Conservation (phyloP, 1,284 basidiomycete genomes). For the Retiboletus flavoniger region DNA sequence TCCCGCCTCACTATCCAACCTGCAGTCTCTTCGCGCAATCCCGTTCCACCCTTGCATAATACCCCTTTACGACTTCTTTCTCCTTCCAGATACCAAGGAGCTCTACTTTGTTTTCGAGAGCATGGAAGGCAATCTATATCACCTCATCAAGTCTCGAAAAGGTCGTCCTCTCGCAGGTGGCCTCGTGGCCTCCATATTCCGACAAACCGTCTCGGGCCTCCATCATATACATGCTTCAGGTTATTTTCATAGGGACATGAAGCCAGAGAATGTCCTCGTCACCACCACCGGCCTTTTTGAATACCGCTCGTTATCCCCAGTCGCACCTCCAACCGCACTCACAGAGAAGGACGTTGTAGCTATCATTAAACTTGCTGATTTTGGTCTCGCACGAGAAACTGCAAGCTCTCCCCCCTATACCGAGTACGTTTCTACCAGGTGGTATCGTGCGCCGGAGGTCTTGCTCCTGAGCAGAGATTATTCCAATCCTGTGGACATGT, state of each 20-base stretch:
- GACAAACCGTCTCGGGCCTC: constrained; percentile 88
- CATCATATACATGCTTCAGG: constrained; percentile 91
- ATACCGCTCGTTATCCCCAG: constrained; percentile 78
- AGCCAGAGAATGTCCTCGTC: constrained; percentile 99
- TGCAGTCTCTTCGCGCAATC: constrained; percentile 88
- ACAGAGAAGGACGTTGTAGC: constrained; percentile 93
- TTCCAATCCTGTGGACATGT: constrained; percentile 97
- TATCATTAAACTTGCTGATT: constrained; percentile 98
- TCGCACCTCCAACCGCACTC: constrained; percentile 55
- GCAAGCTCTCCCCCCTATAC: constrained; percentile 91
- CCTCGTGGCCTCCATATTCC: constrained; percentile 92
- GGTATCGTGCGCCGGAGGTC: constrained; percentile 99
- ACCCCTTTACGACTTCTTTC: constrained; percentile 98
- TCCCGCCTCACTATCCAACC: constrained; percentile 11
- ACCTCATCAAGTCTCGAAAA: constrained; percentile 96
- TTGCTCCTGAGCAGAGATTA: constrained; percentile 90
- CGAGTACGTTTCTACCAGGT: constrained; percentile 97
- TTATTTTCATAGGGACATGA: constrained; percentile 99
- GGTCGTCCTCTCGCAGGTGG: constrained; percentile 93
- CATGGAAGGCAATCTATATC: constrained; percentile 99
- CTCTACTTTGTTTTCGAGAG: constrained; percentile 99
- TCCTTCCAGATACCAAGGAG: constrained; percentile 89
- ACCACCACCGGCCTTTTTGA: constrained; percentile 98
- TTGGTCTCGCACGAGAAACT: constrained; percentile 94
- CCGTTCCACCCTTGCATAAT: constrained; percentile 97